These are phyloP conservation scores for Lecanicillium sp. DNA, from an alignment of 2,329 filamentous ascomycete species.

Conservation along the genomic window DNA sequence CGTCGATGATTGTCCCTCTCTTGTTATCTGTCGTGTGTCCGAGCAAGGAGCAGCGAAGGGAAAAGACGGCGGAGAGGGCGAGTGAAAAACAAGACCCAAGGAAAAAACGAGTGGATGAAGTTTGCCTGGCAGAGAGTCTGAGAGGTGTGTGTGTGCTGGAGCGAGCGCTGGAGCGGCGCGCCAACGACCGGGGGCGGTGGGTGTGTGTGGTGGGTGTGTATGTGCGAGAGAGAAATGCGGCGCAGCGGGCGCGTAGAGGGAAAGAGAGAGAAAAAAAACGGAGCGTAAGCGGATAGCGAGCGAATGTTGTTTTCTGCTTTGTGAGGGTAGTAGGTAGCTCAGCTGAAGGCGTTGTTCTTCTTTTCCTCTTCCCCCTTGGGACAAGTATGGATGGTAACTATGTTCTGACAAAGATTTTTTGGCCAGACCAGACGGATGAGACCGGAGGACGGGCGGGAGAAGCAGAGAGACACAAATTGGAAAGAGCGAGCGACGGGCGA, in stretches of 20 bases:
- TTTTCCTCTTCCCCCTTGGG: too few relatives aligned
- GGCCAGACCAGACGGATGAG: conserved; percentile 1
- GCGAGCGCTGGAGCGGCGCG: not conserved
- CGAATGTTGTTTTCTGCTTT: too few relatives aligned
- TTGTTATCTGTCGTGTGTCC: not conserved
- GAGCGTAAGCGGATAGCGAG: too few relatives aligned
- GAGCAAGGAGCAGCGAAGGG: not conserved
- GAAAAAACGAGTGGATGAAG: conserved; percentile 12
- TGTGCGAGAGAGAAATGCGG: too few relatives aligned
- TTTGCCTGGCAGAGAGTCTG: not conserved
- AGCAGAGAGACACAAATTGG: too few relatives aligned
- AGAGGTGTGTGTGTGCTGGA: too few relatives aligned
- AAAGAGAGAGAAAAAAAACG: too few relatives aligned
- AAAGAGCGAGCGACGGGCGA: too few relatives aligned
- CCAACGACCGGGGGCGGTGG: not conserved
- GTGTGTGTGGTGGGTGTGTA: not conserved
- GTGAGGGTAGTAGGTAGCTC: too few relatives aligned
- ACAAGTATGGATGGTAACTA: conserved; percentile 2
- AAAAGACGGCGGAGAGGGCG: conserved; percentile 5
- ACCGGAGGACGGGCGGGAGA: conserved; percentile 5
- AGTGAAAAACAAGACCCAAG: conserved; percentile 9
- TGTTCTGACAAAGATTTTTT: conserved; percentile 10
- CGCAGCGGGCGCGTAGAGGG: too few relatives aligned
- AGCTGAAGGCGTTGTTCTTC: too few relatives aligned
- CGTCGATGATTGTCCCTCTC: not conserved